These are phyloP conservation scores for Hypericum perforatum DNA, from an alignment of 345 rosid genomes.

Conservation along the genomic window DNA sequence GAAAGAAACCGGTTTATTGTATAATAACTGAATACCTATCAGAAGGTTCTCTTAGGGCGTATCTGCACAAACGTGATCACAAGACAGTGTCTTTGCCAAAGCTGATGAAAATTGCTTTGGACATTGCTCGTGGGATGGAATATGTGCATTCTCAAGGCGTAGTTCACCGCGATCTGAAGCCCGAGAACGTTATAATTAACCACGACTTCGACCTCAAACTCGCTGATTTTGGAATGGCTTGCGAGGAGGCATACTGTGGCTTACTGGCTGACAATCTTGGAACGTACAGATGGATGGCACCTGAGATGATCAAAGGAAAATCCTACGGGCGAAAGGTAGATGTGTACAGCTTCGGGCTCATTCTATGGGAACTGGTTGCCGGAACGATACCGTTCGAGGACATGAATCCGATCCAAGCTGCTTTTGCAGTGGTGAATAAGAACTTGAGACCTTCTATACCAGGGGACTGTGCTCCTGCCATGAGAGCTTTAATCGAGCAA, in stretches of 20 bases:
- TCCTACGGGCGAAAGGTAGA: conserved; percentile 79
- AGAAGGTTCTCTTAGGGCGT: conserved; percentile 77
- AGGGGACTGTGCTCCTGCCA: conserved; percentile 51
- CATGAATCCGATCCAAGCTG: conserved; percentile 99
- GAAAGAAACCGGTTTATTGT: conserved; percentile 58
- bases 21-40: conserved; percentile 63
- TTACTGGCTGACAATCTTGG: conserved; percentile 88
- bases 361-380: conserved; percentile 94
- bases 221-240: conserved; percentile 98
- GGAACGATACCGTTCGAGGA: conserved; percentile 90
- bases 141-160: conserved; percentile 78
- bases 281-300: conserved; percentile 99
- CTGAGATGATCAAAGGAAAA: no score
- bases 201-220: conserved; percentile 63
- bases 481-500: conserved; percentile 81
- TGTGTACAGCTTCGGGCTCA: conserved; percentile 89
- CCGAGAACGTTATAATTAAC: conserved; percentile 77
- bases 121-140: conserved; percentile 87
- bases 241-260: conserved; percentile 81
- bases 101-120: conserved; percentile 61
- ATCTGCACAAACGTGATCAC: conserved; percentile 82
- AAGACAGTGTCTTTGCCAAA: conserved; percentile 57
- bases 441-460: conserved; percentile 82
- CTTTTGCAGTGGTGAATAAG: conserved; percentile 97
- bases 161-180: conserved; percentile 96